Evolutionary conservation across 2,329 filamentous ascomycete species (phyloP), one percentile per base, ranked within the genome.

Genomic region (Capronia epimyces): DNA sequence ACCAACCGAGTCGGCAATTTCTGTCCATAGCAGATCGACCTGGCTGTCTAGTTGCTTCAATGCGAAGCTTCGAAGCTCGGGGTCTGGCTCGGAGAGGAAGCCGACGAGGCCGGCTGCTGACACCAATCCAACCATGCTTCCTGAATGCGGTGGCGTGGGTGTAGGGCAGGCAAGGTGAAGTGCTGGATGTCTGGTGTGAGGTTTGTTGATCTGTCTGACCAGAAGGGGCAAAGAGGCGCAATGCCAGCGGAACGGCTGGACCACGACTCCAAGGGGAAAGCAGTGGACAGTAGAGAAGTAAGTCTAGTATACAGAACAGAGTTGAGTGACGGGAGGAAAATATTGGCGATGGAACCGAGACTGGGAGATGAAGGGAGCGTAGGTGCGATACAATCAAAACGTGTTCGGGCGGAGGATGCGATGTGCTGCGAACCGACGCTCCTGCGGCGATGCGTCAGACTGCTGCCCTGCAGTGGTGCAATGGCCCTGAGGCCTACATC

Each of bases 21-120:
- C 93, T 56, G 90, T 94, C 93, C 93, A 98, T 62, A 98, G 82
- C 58, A 91, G 86, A 70, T 97, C 90, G 64, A 98, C 95, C 67
- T 97, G 87, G 63, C 93, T 87, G 72, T 98, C 95, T 65, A 98
- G 81, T 61, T 88, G 90, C 74, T 95, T 87, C 61, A 98, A 79
- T 60, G 93, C 93, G 69, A 96, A 98, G 63, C 91, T 83, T 77
- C 89, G 90, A 71, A 98, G 83, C 71, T 95, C 89, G 50, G 87
- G 81, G 72, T 97, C 93, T 63, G 94, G 89, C 68, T 98, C 93
- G 61, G 89, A 86, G 57, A 98, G 81, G 71, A 96, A 96, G 74
- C 89, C 91, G 67, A 98, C 82, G 53, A 98, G 83, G 70, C 93
- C 93, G 61, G 88, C 91, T 61, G 93, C 93, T 63, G 91, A 96